Conservation (phyloP, 31 red algal species). For the Endocladia muricata region DNA sequence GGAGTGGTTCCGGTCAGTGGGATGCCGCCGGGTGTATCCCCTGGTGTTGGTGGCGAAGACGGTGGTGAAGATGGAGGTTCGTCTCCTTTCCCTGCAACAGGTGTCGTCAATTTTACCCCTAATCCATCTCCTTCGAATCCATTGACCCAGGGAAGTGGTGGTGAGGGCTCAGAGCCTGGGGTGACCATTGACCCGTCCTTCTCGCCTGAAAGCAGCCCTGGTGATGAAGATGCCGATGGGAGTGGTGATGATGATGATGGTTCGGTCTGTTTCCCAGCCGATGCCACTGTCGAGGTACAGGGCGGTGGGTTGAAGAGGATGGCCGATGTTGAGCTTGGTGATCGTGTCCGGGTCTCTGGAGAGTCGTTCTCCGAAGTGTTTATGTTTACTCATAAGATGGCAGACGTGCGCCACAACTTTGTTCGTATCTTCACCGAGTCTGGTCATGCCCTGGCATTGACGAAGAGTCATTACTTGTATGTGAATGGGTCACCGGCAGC, state of each 20-base stretch:
- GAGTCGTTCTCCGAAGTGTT: conserved; percentile 37
- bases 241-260: conserved; percentile 38
- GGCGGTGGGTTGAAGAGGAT: conserved; percentile 41
- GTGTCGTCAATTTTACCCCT: background rate
- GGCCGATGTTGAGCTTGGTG: conserved; percentile 44
- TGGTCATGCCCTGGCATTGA: conserved; percentile 24
- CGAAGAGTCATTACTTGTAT: conserved; percentile 65
- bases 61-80: background rate
- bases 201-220: background rate
- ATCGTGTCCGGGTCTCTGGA: conserved; percentile 29
- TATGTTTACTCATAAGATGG: conserved; percentile 61
- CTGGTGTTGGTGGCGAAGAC: background rate
- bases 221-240: background rate
- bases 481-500: conserved; percentile 54
- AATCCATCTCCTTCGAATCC: background rate
- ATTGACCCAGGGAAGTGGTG: background rate
- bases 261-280: conserved; percentile 69
- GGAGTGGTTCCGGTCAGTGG: background rate
- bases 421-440: conserved; percentile 19
- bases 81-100: background rate
- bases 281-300: conserved; percentile 53
- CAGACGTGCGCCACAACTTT: conserved; percentile 28
- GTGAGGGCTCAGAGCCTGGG: background rate
- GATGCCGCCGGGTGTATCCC: background rate
- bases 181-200: background rate